Evolutionary conservation across 805 yeast species (phyloP), one percentile per base, ranked within the genome.

Genomic region (Kazachstania africana): DNA sequence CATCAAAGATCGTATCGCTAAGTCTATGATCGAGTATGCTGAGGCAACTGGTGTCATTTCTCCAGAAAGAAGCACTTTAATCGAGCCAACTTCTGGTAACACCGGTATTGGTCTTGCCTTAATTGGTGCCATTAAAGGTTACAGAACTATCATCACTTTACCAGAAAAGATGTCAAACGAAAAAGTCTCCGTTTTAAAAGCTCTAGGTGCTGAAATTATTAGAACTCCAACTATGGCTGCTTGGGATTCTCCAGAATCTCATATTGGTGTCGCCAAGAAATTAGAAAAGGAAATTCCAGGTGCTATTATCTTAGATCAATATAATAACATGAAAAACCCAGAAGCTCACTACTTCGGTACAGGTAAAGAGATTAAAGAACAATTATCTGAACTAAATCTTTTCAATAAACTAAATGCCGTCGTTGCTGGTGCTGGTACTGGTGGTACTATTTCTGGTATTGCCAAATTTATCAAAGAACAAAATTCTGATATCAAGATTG

Each of bases 151-250:
- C 49, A 82, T 82, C 55, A 82, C 94, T 4, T 66, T 82, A 43
- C 94, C 94, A 12, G 94, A 82, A 63, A 82, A 82, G 62, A 82
- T 82, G 94, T 78, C 88, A 26, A 82, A 82, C 56, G 94, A 82
- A 53, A 82, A 82, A 54, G 94, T 82, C 19, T 73, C 87, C 29
- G 94, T 83, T 5, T 68, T 82, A 55, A 81, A 81, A 58, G 94
- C 93, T 5, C 66, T 82, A 37, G 94, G 94, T 36, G 94, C 94
- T 20, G 94, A 82, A 56, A 82, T 82, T 52, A 77, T 82, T 43
- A 72, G 94, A 65, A 82, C 94, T 9, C 94, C 94, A 32, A 82
- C 87, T 18, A 93, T 78, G 51, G 94, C 94, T 27, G 93, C 94
- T 2, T 82, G 85, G 83, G 94, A 82, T 48, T 71, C 93, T 29